These are phyloP conservation scores for Fusarium sterilihyphosum DNA, from an alignment of 2,329 filamentous ascomycete genomes.

Conservation along the genomic window DNA sequence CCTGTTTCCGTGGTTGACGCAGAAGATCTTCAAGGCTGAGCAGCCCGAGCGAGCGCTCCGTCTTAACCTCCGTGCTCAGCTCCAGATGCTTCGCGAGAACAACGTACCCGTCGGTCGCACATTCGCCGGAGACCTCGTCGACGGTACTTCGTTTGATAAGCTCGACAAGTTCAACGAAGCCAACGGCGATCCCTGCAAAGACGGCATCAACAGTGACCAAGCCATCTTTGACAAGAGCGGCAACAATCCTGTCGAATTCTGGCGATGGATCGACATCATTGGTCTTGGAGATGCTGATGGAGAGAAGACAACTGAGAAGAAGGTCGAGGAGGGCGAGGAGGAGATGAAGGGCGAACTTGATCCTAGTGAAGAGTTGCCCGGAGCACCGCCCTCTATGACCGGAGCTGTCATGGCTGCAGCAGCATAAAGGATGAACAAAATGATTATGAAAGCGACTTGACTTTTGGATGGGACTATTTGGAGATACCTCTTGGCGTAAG, in stretches of 20 bases:
- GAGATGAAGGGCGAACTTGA: constrained; percentile 51
- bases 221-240: constrained; percentile 60
- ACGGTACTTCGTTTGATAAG: constrained; percentile 55
- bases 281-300: constrained; percentile 55
- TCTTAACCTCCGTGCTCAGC: constrained; percentile 66
- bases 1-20: constrained; percentile 78
- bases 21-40: constrained; percentile 65
- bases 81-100: constrained; percentile 65
- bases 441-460: constrained; percentile 33
- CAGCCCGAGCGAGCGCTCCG: constrained; percentile 68
- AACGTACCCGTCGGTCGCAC: constrained; percentile 61
- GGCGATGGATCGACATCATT: constrained; percentile 64
- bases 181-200: constrained; percentile 36
- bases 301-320: constrained; percentile 43
- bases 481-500: constrained; percentile 33
- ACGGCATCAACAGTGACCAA: constrained; percentile 58
- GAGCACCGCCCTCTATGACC: constrained; percentile 1
- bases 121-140: constrained; percentile 59
- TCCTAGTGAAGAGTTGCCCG: constrained; percentile 42
- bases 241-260: constrained; percentile 54
- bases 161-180: constrained; percentile 40
- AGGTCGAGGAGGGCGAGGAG: constrained; percentile 50
- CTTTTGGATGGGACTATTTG: constrained; percentile 7
- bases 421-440: constrained; percentile 20
- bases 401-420: constrained; percentile 28